Conservation (phyloP, 73 alveolate genomes). For the Tetrahymena elliotti region DNA sequence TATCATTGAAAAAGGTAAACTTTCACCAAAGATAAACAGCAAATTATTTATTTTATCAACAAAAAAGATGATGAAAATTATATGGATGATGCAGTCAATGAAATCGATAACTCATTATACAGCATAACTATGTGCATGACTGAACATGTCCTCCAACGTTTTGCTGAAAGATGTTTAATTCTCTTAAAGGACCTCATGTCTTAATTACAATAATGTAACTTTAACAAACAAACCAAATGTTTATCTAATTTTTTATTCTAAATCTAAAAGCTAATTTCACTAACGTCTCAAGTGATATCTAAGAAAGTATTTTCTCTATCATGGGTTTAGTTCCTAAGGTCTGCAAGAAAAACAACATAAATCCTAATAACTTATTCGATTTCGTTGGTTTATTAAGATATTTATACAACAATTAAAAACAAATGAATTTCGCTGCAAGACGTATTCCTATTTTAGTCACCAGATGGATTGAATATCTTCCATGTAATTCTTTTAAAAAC, state of each 20-base stretch:
- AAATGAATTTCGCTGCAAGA: background rate
- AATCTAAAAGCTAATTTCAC: background rate
- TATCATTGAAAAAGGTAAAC: background rate
- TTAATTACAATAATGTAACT: background rate
- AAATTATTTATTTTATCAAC: background rate
- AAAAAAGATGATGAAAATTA: background rate
- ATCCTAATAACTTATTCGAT: background rate
- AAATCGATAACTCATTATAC: background rate
- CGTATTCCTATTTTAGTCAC: background rate
- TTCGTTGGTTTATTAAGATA: background rate
- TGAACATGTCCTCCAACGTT: background rate
- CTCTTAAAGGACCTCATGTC: background rate
- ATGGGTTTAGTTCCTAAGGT: background rate
- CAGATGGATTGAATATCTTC: background rate
- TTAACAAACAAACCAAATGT: background rate
- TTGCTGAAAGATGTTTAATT: background rate
- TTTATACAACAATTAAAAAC: background rate
- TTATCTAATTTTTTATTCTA: background rate
- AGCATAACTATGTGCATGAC: background rate
- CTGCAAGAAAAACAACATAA: background rate
- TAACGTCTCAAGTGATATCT: background rate
- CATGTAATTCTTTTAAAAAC: background rate
- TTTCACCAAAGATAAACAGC: background rate
- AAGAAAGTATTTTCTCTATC: background rate
- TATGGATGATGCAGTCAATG: background rate